A percentile compares a stretch with the other conserved stretches of the same genome.
phyloP scores from a whole-genome alignment of 352 stramenopile genomes.

The Phytophthora citricola region DNA sequence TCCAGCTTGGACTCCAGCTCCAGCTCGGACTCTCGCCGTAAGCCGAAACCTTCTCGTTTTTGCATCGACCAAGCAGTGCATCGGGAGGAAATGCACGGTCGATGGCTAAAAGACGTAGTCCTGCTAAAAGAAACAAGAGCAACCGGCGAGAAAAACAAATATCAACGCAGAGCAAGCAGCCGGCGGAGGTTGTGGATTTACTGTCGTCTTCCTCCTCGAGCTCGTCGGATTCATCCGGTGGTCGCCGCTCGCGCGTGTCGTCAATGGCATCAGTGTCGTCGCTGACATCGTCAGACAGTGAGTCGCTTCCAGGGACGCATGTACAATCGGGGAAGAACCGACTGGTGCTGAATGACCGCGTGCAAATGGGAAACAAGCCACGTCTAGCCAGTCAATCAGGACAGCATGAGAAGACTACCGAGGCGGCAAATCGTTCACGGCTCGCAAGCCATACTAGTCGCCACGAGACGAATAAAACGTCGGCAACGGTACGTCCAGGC shows the following conservation, averaged over 20 bases:
- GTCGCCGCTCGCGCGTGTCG: neutral
- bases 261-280: constrained; percentile 20
- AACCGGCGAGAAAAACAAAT: neutral
- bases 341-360: constrained; percentile 20
- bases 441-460: neutral
- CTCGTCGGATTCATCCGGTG: constrained; percentile 17
- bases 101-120: neutral
- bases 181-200: constrained; percentile 27
- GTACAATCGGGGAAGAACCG: constrained; percentile 15
- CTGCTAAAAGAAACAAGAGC: neutral
- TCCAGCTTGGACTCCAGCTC: constrained; percentile 6
- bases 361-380: neutral
- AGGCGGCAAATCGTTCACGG: neutral
- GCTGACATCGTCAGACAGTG: constrained; percentile 15
- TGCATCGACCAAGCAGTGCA: neutral
- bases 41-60: neutral
- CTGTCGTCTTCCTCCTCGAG: constrained; percentile 34
- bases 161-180: neutral
- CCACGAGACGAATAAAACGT: neutral
- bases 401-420: neutral
- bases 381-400: neutral
- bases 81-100: neutral
- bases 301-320: neutral
- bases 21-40: neutral
- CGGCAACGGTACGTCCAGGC: neutral